A percentile compares a stretch with the other conserved stretches of the same genome.
These are phyloP conservation scores for Globisporangium takayamanum DNA, from an alignment of 352 stramenopile species.

Conservation along the genomic window DNA sequence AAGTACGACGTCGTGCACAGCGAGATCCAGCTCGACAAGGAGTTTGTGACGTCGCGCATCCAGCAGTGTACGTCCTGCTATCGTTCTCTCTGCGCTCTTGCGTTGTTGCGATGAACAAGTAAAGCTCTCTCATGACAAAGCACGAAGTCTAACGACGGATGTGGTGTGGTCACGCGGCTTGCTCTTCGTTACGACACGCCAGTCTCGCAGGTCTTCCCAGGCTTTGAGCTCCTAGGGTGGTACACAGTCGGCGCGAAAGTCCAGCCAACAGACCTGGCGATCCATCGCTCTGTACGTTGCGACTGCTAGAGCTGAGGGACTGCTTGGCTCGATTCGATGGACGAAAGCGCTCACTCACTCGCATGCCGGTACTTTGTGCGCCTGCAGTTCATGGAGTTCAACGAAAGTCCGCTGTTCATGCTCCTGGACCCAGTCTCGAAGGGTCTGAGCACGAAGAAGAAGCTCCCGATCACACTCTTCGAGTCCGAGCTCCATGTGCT, in stretches of 20 bases:
- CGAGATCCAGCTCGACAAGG: constrained; percentile 74
- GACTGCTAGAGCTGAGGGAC: neutral
- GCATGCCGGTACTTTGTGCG: neutral
- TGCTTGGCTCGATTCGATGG: neutral
- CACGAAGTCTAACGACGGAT: neutral
- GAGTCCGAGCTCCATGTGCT: constrained; percentile 86
- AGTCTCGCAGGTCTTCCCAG: constrained; percentile 83
- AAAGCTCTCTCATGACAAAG: neutral
- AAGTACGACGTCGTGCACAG: constrained; percentile 50
- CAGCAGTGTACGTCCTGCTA: constrained; percentile 58
- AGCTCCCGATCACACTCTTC: constrained; percentile 81
- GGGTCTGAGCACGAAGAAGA: constrained; percentile 70
- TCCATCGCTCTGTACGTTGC: constrained; percentile 55
- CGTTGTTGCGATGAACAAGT: too few species aligned
- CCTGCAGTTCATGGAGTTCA: constrained; percentile 81
- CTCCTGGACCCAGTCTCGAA: constrained; percentile 62
- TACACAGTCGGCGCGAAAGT: constrained; percentile 80
- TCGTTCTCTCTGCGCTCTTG: neutral
- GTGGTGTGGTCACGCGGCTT: too few species aligned
- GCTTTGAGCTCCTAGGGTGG: constrained; percentile 86
- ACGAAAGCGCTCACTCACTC: neutral
- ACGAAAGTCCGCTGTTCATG: constrained; percentile 79
- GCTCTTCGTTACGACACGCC: neutral
- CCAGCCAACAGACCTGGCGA: constrained; percentile 58
- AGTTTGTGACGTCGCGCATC: constrained; percentile 71